A percentile compares a stretch with the other conserved stretches of the same genome.
Evolutionary conservation across 345 rosid species (phyloP).

Genomic region (Populus ilicifolia): DNA sequence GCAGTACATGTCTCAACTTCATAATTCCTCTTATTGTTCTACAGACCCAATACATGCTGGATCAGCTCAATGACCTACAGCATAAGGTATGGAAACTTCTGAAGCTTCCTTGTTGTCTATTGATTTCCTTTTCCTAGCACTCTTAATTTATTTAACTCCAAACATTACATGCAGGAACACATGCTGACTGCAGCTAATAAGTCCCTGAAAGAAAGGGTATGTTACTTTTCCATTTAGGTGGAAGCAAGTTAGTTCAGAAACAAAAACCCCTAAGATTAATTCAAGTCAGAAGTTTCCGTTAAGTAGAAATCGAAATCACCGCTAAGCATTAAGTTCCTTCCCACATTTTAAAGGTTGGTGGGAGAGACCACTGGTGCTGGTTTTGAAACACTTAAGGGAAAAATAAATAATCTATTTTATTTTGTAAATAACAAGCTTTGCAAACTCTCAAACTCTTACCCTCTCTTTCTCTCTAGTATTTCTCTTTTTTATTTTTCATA

Average conservation of each 20-base stretch:
- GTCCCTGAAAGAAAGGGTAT: conserved; percentile 78
- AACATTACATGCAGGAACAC: conserved; percentile 51
- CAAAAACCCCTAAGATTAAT: not conserved
- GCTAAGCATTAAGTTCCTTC: not conserved
- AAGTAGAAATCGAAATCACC: not conserved
- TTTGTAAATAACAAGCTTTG: too few species aligned
- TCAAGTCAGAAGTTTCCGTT: not conserved
- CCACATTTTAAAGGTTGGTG: not conserved
- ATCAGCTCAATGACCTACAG: conserved; percentile 91
- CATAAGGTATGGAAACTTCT: conserved; percentile 48
- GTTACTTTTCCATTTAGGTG: conserved; percentile 3
- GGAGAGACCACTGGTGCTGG: too few species aligned
- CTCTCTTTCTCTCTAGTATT: too few species aligned
- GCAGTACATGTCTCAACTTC: not conserved
- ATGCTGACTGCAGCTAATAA: conserved; percentile 71
- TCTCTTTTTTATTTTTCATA: too few species aligned
- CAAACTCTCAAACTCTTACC: too few species aligned
- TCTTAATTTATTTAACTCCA: not conserved
- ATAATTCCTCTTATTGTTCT: not conserved
- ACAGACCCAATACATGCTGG: conserved; percentile 90
- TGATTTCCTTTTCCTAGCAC: not conserved
- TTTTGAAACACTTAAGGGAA: too few species aligned
- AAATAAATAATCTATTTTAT: too few species aligned
- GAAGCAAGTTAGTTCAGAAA: not conserved
- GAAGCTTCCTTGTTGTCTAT: not conserved